phyloP scores from a whole-genome alignment of 2,329 filamentous ascomycete species.

The Trichoderma koningiopsis region DNA sequence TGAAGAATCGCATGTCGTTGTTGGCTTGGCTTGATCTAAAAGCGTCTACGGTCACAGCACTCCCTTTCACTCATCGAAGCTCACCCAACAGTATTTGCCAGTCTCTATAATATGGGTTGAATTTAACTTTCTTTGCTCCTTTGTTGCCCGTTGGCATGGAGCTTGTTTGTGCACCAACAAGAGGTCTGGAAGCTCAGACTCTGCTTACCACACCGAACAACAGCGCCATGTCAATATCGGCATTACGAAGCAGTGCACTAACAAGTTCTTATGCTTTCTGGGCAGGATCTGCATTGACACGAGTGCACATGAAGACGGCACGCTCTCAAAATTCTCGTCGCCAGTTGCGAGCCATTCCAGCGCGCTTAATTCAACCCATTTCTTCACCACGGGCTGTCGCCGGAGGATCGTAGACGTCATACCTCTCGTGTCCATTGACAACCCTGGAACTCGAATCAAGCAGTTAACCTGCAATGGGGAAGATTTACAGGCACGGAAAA shows the following conservation, averaged over 20 bases:
- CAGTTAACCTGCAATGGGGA: not conserved
- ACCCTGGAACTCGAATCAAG: not conserved
- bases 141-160: not conserved
- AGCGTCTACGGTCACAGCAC: not conserved
- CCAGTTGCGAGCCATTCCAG: slow-evolving; percentile 19
- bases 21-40: not conserved
- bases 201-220: not conserved
- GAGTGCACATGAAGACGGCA: not conserved
- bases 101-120: not conserved
- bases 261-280: not conserved
- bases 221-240: not conserved
- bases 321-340: not conserved
- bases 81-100: not conserved
- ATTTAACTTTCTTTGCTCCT: not conserved
- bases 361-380: not conserved
- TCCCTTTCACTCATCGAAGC: not conserved
- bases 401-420: slow-evolving; percentile 8
- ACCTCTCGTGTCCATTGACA: not conserved
- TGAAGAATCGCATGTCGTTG: not conserved
- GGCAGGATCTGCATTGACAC: slow-evolving; percentile 9
- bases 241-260: not conserved
- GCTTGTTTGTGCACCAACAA: not conserved
- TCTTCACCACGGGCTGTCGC: slow-evolving; percentile 4
- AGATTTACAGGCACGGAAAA: slow-evolving; percentile 7
- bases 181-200: not conserved